Evolutionary conservation across 331 rosid genomes (phyloP), one percentile per base, ranked within the genome.

Genomic region (Malus hybrid): DNA sequence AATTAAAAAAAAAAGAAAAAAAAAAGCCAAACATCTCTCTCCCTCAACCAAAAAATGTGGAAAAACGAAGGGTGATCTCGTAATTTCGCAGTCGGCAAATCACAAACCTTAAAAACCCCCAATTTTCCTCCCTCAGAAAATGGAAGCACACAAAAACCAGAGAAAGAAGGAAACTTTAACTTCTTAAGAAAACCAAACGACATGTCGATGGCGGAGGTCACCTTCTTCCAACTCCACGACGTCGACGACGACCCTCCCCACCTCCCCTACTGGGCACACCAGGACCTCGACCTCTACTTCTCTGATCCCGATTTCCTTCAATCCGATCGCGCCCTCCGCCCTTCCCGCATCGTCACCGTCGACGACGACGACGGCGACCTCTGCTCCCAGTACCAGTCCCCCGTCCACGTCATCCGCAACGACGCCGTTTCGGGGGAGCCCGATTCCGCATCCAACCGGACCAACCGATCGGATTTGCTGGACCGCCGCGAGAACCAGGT

Each of bases 161-260:
- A 73, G 44, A 28, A n/a, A 28, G n/a, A 15, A 62, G 6, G 34
- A 28, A 27, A 13, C 22, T 6, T 24, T 2, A 10, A 39, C 13
- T 10, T 4, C 46, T 10, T 10, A 39, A 39, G 46, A 39, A 39
- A 39, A 39, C 46, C 4, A 39, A 39, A 39, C 46, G 15, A 62
- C 67, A 14, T 14, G 10, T 36, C 80, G 36, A 89, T 89, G 97
- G 90, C 97, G 34, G 97, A 86, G 42, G 92, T 74, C 11, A 79
- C 87, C 78, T 84, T 29, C 82, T 87, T 85, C 11, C 77, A 77
- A 66, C 86, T 73, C 66, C 86, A 20, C 76, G 90, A 85, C 77
- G 69, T 69, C 18, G 88, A 83, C 73, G 91, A 86, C 32, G 90
- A 83, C 14, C 68, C 73, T 28, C 81, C 69, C 16, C 84, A 74